Conservation (phyloP, 129 eudicot genomes). For the Saposhnikovia divaricata region DNA sequence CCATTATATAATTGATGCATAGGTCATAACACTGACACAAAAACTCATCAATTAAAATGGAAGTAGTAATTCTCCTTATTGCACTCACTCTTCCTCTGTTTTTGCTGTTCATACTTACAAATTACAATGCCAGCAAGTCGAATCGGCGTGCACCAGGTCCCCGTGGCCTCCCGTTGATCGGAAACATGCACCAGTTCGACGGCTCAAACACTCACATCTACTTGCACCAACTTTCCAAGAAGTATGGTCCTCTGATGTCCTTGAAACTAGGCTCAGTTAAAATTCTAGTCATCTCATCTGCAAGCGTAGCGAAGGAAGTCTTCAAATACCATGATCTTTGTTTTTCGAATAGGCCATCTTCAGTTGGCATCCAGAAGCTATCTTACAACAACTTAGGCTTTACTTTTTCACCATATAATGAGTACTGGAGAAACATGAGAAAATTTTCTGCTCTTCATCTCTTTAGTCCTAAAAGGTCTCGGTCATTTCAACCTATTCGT, state of each 20-base stretch:
- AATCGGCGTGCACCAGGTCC: neutral
- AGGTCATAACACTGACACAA: no score
- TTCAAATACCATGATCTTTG: constrained; percentile 11
- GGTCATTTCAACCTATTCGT: constrained; percentile 11
- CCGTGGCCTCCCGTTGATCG: neutral
- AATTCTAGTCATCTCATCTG: constrained; percentile 3
- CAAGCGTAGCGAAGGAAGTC: neutral
- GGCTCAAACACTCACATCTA: neutral
- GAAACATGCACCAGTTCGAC: constrained; percentile 15
- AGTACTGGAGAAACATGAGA: constrained; percentile 11
- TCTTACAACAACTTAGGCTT: constrained; percentile 20
- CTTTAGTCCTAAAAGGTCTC: constrained; percentile 2
- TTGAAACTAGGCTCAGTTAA: constrained; percentile 7
- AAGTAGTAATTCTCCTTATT: neutral
- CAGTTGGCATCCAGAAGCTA: neutral
- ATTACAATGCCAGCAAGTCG: neutral
- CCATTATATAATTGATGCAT: neutral
- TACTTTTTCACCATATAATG: neutral
- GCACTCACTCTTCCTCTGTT: neutral
- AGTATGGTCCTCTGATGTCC: constrained; percentile 18
- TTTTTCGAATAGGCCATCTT: constrained; percentile 1
- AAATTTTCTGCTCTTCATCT: constrained; percentile 15
- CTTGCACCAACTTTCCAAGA: constrained; percentile 9
- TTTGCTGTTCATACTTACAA: neutral
- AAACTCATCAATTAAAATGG: neutral